Evolutionary conservation across 345 rosid species (phyloP).

Genomic region (Aquilaria sinensis): DNA sequence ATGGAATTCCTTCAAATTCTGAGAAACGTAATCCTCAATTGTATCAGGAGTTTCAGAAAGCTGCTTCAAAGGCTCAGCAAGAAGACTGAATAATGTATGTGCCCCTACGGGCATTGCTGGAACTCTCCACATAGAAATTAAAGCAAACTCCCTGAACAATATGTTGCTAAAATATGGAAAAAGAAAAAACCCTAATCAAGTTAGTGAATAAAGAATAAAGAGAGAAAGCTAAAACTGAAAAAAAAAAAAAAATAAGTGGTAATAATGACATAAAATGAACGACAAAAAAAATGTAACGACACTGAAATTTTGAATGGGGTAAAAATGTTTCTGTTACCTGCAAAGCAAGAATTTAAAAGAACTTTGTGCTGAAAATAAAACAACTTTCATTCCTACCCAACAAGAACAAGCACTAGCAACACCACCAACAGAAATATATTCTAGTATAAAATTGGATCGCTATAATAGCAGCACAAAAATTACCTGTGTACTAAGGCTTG

Average conservation of each 20-base stretch:
- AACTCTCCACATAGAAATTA: slow-evolving; percentile 98
- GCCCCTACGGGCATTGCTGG: slow-evolving; percentile 98
- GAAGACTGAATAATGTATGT: slow-evolving; percentile 77
- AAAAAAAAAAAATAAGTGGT: not conserved
- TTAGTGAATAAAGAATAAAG: too few relatives aligned
- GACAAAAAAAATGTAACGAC: too few relatives aligned
- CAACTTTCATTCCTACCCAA: too few relatives aligned
- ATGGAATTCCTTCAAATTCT: slow-evolving; percentile 81
- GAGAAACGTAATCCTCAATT: slow-evolving; percentile 55
- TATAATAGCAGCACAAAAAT: not conserved
- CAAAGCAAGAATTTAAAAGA: too few relatives aligned
- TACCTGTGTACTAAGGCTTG: slow-evolving; percentile 91
- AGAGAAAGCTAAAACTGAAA: slow-evolving; percentile 12
- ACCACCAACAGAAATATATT: not conserved
- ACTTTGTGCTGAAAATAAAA: too few relatives aligned
- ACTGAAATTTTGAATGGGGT: too few relatives aligned
- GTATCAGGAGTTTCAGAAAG: slow-evolving; percentile 62
- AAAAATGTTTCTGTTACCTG: too few relatives aligned
- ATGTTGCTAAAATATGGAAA: slow-evolving; percentile 56
- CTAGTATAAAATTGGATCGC: not conserved
- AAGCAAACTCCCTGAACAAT: slow-evolving; percentile 88
- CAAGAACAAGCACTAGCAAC: not conserved
- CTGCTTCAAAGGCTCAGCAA: slow-evolving; percentile 98
- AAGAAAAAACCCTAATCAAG: not conserved
- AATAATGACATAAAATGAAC: too few relatives aligned